Evolutionary conservation across 2,329 filamentous ascomycete genomes (phyloP).

Genomic region (Hypoxylon sp.): DNA sequence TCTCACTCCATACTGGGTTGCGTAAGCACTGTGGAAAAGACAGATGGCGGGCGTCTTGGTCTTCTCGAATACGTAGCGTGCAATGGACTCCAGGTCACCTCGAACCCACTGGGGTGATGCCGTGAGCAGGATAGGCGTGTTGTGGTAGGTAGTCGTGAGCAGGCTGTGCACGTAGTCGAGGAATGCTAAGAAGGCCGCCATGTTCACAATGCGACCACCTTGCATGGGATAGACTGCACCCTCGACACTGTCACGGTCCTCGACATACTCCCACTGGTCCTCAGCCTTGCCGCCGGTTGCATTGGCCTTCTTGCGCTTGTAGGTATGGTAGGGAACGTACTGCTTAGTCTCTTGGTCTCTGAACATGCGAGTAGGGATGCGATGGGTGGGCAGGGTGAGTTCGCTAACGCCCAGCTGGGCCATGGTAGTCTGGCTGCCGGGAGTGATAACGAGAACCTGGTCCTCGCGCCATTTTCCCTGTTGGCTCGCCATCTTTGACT

Average conservation of each 20-base stretch:
- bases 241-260: slow-evolving; percentile 88
- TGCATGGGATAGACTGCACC: slow-evolving; percentile 89
- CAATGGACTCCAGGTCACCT: slow-evolving; percentile 86
- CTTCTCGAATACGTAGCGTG: slow-evolving; percentile 96
- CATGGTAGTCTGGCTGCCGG: slow-evolving; percentile 88
- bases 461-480: slow-evolving; percentile 73
- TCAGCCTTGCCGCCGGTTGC: slow-evolving; percentile 59
- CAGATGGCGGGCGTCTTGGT: slow-evolving; percentile 94
- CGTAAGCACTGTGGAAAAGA: slow-evolving; percentile 88
- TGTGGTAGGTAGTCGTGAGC: slow-evolving; percentile 92
- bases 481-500: slow-evolving; percentile 63
- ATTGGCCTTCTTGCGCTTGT: slow-evolving; percentile 66
- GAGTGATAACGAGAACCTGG: slow-evolving; percentile 77
- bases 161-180: slow-evolving; percentile 91
- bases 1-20: slow-evolving; percentile 85
- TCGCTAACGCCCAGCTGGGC: slow-evolving; percentile 91
- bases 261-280: slow-evolving; percentile 79
- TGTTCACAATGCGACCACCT: slow-evolving; percentile 86
- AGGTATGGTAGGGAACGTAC: slow-evolving; percentile 80
- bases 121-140: slow-evolving; percentile 93
- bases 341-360: slow-evolving; percentile 83
- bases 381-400: slow-evolving; percentile 88
- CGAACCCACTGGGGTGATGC: slow-evolving; percentile 91
- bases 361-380: slow-evolving; percentile 95
- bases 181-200: slow-evolving; percentile 93